Evolutionary conservation across 2,329 filamentous ascomycete genomes (phyloP), one percentile per base, ranked within the genome.

Genomic region (Monosporascus cannonballus): DNA sequence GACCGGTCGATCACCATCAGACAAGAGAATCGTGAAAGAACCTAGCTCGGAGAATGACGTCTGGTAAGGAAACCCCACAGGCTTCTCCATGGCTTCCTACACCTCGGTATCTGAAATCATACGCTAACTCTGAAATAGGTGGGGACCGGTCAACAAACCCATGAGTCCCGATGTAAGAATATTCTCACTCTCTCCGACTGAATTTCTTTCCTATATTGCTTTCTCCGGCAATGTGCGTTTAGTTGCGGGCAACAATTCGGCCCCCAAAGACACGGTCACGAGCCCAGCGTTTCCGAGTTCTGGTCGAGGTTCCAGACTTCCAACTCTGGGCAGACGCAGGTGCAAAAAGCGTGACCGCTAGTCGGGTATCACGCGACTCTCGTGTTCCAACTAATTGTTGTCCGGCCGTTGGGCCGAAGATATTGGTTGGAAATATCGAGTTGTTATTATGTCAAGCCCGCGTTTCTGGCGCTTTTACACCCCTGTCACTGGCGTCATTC

Each of bases 121-220:
- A 24, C 25, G 14, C 25, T 27, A 15, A 27, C 24, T 46, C 24
- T 34, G 11, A 17, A 42, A 24, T 27, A 79, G 76, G 76, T 97
- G 94, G 94, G 94, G 94, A 67, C 93, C 94, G 52, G 94, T 99
- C 64, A 99, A 99, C 83, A 97, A 97, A 84, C 89, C 93, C 70
- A 99, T 99, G 94, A 86, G 84, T 63, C 84, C 91, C 65, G 92
- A 97, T 73, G 94, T 97, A 87, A 85, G 89, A 77, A 47, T 49
- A 61, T 5, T 17, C 22, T 38, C 18, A 34, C 50, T 54, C 7
- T 51, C 20, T 9, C 48, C 37, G 22, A 24, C 48, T 30, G 52
- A 30, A 44, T 52, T 54, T 37, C 51, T 49, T 38, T 52, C 54
- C 48, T 51, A 41, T 55, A 50, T 50, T 55, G 59, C 45, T 49